phyloP scores from a whole-genome alignment of 2,329 filamentous ascomycete genomes.

The Lachnellula arida region DNA sequence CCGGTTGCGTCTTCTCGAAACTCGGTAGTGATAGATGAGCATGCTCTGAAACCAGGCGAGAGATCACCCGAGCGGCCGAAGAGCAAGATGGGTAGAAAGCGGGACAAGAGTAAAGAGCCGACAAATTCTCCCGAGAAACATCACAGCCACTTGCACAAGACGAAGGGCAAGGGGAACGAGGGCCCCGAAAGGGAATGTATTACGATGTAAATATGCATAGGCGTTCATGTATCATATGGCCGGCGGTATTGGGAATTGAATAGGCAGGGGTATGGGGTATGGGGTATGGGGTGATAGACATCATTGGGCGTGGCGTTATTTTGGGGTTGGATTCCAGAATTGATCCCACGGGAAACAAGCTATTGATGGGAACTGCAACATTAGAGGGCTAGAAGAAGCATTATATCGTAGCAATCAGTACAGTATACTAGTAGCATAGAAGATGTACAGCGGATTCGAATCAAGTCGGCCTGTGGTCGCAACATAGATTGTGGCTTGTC shows the following conservation, averaged over 20 bases:
- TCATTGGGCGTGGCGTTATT: not conserved
- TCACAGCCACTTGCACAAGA: slow-evolving; percentile 20
- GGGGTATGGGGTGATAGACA: not conserved
- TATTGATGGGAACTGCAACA: slow-evolving; percentile 6
- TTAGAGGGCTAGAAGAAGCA: not conserved
- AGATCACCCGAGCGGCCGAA: slow-evolving; percentile 11
- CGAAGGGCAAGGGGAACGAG: slow-evolving; percentile 26
- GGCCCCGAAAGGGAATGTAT: slow-evolving; percentile 45
- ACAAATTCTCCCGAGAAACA: slow-evolving; percentile 21
- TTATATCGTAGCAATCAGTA: not conserved
- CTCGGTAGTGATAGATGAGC: slow-evolving; percentile 11
- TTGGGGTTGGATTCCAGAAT: not conserved
- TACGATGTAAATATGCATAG: slow-evolving; percentile 38
- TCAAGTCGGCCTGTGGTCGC: not conserved
- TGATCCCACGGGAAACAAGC: not conserved
- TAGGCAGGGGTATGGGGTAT: not conserved
- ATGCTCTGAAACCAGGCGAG: slow-evolving; percentile 6
- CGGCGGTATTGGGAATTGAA: slow-evolving; percentile 5
- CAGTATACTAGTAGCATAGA: too few relatives aligned
- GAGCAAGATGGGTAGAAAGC: slow-evolving; percentile 25
- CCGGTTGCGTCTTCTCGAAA: slow-evolving; percentile 2
- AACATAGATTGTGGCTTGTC: not conserved
- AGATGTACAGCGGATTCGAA: too few relatives aligned
- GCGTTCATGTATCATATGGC: not conserved
- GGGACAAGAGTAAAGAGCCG: slow-evolving; percentile 25